Percentiles rank a stretch among this genome's conserved stretches.
Evolutionary conservation across 2,329 filamentous ascomycete species (phyloP).

Genomic region (Xylaria sp.): DNA sequence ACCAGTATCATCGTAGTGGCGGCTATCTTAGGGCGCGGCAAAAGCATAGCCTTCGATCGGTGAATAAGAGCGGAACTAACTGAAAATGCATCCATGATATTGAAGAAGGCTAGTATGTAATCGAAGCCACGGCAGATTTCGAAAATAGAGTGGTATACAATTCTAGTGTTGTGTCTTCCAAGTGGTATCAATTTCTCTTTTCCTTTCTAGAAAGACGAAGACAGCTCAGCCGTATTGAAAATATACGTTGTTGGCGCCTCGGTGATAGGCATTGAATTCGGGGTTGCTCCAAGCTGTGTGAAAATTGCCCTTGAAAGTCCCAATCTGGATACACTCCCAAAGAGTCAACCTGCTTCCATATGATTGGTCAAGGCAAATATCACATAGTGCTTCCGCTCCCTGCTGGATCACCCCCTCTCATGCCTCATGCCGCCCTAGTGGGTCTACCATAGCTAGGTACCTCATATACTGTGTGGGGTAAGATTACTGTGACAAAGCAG

Average conservation of each 20-base stretch:
- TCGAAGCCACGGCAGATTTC: neutral
- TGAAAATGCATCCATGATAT: slow-evolving; percentile 10
- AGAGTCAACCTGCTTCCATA: slow-evolving; percentile 44
- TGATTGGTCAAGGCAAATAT: slow-evolving; percentile 44
- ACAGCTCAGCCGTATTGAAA: neutral
- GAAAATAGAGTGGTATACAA: neutral
- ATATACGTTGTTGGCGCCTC: neutral
- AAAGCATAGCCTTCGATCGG: slow-evolving; percentile 16
- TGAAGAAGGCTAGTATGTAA: slow-evolving; percentile 1
- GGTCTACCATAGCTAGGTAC: slow-evolving; percentile 22
- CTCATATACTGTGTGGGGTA: slow-evolving; percentile 40
- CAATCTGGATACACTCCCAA: slow-evolving; percentile 50
- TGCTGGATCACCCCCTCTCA: slow-evolving; percentile 35
- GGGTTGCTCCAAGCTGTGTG: neutral
- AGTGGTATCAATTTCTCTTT: no score
- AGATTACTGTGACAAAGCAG: slow-evolving; percentile 37
- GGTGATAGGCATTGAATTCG: neutral
- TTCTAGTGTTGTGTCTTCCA: no score
- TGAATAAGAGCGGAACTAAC: slow-evolving; percentile 18
- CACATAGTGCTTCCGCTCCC: slow-evolving; percentile 42
- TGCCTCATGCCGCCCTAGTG: slow-evolving; percentile 29
- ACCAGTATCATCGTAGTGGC: slow-evolving; percentile 17
- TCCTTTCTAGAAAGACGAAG: neutral
- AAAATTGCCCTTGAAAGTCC: slow-evolving; percentile 34
- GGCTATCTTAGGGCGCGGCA: slow-evolving; percentile 13